Evolutionary conservation across 2,329 filamentous ascomycete species (phyloP).

Genomic region (Aspergillus sp.): DNA sequence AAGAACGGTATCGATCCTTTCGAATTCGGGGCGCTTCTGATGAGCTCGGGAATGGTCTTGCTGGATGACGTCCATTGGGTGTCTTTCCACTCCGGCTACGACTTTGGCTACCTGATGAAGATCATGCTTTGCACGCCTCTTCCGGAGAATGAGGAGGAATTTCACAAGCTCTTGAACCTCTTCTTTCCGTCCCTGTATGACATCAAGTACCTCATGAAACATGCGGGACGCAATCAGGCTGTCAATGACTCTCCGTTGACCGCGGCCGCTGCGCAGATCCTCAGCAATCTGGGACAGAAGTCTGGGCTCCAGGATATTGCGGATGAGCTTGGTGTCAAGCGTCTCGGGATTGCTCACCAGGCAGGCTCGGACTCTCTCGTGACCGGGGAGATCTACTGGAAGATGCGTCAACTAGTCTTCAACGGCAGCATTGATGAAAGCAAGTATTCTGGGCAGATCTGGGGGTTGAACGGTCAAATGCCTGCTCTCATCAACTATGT

Average conservation of each 20-base stretch:
- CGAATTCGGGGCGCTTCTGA: constrained; percentile 80
- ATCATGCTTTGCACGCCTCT: constrained; percentile 74
- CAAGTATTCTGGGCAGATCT: constrained; percentile 79
- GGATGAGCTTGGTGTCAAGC: constrained; percentile 82
- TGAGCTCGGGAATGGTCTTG: constrained; percentile 83
- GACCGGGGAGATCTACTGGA: constrained; percentile 91
- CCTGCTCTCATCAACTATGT: constrained; percentile 41
- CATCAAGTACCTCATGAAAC: constrained; percentile 94
- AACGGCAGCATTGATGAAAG: constrained; percentile 67
- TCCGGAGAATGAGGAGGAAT: constrained; percentile 81
- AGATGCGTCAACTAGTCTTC: constrained; percentile 81
- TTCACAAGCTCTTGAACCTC: constrained; percentile 76
- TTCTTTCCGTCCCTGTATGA: constrained; percentile 94
- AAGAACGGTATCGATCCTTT: constrained; percentile 83
- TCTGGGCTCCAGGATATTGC: constrained; percentile 89
- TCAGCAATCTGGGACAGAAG: constrained; percentile 80
- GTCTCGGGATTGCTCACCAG: constrained; percentile 79
- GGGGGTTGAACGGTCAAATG: constrained; percentile 73
- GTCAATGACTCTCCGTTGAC: constrained; percentile 56
- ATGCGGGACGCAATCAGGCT: constrained; percentile 63
- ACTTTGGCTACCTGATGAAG: constrained; percentile 96
- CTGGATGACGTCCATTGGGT: constrained; percentile 89
- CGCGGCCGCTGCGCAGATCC: constrained; percentile 58
- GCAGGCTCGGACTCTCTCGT: constrained; percentile 89
- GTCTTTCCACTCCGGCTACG: constrained; percentile 94